Percentiles rank a stretch among this genome's conserved stretches.
Conservation (phyloP, 1,284 basidiomycete species). For the Sanghuangporus baumii region DNA sequence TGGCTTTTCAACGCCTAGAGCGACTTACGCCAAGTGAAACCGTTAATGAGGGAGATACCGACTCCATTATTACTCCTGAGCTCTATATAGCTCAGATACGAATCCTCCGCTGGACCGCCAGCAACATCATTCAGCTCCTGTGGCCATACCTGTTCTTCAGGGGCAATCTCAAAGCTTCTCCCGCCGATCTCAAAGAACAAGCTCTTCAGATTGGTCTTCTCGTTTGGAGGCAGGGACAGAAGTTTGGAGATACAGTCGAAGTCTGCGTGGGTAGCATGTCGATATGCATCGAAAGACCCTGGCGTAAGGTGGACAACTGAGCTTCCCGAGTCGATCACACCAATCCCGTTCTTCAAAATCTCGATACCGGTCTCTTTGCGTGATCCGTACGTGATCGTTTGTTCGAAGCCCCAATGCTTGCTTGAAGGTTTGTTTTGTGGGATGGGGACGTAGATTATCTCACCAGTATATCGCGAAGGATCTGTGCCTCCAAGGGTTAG, state of each 20-base stretch:
- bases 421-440: conserved; percentile 22
- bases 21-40: neutral
- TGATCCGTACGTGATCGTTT: conserved; percentile 24
- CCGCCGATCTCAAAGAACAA: conserved; percentile 19
- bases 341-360: conserved; percentile 10
- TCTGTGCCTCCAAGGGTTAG: conserved; percentile 44
- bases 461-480: conserved; percentile 31
- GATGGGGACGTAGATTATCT: conserved; percentile 7
- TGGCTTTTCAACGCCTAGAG: neutral
- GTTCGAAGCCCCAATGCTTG: conserved; percentile 32
- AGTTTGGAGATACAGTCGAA: conserved; percentile 17
- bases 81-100: conserved; percentile 16
- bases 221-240: conserved; percentile 8
- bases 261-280: conserved; percentile 11
- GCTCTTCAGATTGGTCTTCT: conserved; percentile 10
- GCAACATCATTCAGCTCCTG: conserved; percentile 15
- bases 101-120: conserved; percentile 12
- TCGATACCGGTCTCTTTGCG: neutral
- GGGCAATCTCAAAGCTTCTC: conserved; percentile 15
- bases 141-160: conserved; percentile 20
- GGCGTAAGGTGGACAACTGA: conserved; percentile 12
- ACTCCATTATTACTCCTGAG: neutral
- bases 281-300: conserved; percentile 18
- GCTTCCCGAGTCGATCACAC: conserved; percentile 23
- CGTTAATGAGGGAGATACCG: neutral